These are phyloP conservation scores for Botrytis hyacinthi DNA, from an alignment of 2,329 filamentous ascomycete species.

Conservation along the genomic window DNA sequence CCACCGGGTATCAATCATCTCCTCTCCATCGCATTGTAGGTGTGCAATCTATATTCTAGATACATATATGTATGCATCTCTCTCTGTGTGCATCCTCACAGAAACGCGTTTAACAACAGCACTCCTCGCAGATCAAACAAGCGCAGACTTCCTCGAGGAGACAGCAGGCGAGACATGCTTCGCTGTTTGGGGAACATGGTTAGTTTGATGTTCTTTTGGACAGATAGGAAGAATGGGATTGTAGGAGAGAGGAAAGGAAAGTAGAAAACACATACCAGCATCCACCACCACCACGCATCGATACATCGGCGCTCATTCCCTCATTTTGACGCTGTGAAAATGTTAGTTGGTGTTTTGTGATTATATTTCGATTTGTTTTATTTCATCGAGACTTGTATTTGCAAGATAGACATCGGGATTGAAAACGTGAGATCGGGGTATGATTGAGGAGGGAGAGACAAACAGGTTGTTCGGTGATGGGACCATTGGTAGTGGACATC, in stretches of 20 bases:
- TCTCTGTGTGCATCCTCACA: not conserved
- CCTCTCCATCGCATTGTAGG: not conserved
- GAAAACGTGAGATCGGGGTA: not conserved
- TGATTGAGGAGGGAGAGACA: not conserved
- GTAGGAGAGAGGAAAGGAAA: not conserved
- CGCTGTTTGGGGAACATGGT: not conserved
- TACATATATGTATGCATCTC: not conserved
- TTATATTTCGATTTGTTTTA: not conserved
- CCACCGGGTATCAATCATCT: conserved; percentile 1
- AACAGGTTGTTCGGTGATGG: conserved; percentile 21
- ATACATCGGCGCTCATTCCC: conserved; percentile 16
- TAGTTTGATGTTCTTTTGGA: not conserved
- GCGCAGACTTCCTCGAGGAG: conserved; percentile 15
- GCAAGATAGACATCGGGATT: not conserved
- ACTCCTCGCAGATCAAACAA: conserved; percentile 16
- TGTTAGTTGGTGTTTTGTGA: not conserved
- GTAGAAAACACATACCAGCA: not conserved
- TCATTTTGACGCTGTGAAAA: conserved; percentile 17
- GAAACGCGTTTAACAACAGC: conserved; percentile 6
- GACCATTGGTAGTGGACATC: conserved; percentile 8
- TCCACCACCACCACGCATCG: conserved; percentile 18
- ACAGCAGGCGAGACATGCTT: conserved; percentile 21
- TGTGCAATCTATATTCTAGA: not conserved
- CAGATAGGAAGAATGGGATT: too few relatives aligned
- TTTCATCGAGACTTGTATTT: not conserved